These are phyloP conservation scores for Brassica hybrid DNA, from an alignment of 441 rosid species.

Conservation along the genomic window DNA sequence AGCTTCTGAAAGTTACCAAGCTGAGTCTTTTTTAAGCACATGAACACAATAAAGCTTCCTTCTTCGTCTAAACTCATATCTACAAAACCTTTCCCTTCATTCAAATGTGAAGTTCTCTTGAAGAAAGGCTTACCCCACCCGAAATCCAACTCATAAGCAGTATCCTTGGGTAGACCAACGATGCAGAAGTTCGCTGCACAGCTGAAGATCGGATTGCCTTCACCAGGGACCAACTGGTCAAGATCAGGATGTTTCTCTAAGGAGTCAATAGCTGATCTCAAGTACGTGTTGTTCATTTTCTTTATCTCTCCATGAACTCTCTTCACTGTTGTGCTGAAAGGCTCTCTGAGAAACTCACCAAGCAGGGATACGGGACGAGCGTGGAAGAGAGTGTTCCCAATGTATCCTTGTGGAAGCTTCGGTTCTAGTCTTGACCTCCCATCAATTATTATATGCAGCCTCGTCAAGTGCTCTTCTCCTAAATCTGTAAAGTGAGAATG, in stretches of 20 bases:
- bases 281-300: slow-evolving; percentile 44
- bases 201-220: slow-evolving; percentile 39
- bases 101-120: slow-evolving; percentile 37
- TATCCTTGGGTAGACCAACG: slow-evolving; percentile 32
- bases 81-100: slow-evolving; percentile 44
- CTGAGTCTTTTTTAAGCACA: slow-evolving; percentile 44
- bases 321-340: slow-evolving; percentile 30
- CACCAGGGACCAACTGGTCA: slow-evolving; percentile 40
- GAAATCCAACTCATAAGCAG: slow-evolving; percentile 43
- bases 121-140: slow-evolving; percentile 49
- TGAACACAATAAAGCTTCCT: slow-evolving; percentile 40
- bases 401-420: slow-evolving; percentile 41
- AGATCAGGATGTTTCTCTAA: slow-evolving; percentile 42
- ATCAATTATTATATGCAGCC: slow-evolving; percentile 38
- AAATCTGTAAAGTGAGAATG: slow-evolving; percentile 20
- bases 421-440: slow-evolving; percentile 48
- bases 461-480: slow-evolving; percentile 40
- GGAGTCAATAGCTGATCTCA: slow-evolving; percentile 51
- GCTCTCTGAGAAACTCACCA: slow-evolving; percentile 34
- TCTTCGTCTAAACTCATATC: slow-evolving; percentile 33
- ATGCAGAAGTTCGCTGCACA: slow-evolving; percentile 45
- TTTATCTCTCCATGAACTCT: slow-evolving; percentile 41
- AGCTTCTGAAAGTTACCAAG: slow-evolving; percentile 41
- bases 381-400: slow-evolving; percentile 50
- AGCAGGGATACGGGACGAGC: slow-evolving; percentile 34